Percentiles rank a stretch among this genome's conserved stretches.
Conservation (phyloP, 2,329 filamentous ascomycete genomes). For the Gliomastix tumulicola region DNA sequence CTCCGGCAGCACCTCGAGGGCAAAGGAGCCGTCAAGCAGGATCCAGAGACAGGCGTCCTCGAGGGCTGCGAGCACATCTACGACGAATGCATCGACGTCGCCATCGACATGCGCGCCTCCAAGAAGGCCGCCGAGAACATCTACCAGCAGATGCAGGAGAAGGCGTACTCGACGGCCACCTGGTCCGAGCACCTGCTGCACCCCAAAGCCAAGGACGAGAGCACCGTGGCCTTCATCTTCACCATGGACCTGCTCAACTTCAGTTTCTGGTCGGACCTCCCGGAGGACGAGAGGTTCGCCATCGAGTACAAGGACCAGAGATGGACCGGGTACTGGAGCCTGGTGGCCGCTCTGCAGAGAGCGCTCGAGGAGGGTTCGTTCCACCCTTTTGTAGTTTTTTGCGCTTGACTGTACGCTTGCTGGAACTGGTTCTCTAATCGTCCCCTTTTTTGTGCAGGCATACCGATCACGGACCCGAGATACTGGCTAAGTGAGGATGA, state of each 20-base stretch:
- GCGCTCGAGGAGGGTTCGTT: slow-evolving; percentile 73
- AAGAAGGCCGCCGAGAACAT: slow-evolving; percentile 78
- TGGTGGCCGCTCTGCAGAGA: slow-evolving; percentile 80
- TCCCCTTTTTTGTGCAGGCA: no score
- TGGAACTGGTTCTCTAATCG: neutral
- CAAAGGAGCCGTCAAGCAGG: slow-evolving; percentile 42
- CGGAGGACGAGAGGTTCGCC: slow-evolving; percentile 67
- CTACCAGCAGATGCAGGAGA: slow-evolving; percentile 74
- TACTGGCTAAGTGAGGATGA: slow-evolving; percentile 77
- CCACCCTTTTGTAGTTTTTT: no score
- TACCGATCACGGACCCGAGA: slow-evolving; percentile 80
- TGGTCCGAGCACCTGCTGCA: slow-evolving; percentile 91
- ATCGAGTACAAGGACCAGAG: slow-evolving; percentile 72
- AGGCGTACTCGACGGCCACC: slow-evolving; percentile 72
- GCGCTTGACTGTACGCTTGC: neutral
- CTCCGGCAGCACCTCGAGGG: slow-evolving; percentile 72
- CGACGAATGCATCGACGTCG: slow-evolving; percentile 89
- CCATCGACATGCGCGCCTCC: slow-evolving; percentile 74
- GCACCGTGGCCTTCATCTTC: slow-evolving; percentile 86
- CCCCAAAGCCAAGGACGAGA: slow-evolving; percentile 73
- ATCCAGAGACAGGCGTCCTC: slow-evolving; percentile 76
- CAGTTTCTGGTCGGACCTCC: slow-evolving; percentile 81
- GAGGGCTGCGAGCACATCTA: slow-evolving; percentile 79
- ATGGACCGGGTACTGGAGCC: slow-evolving; percentile 94
- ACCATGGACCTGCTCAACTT: slow-evolving; percentile 97